phyloP scores from a whole-genome alignment of 2,329 filamentous ascomycete species.

The Phoma sp. region DNA sequence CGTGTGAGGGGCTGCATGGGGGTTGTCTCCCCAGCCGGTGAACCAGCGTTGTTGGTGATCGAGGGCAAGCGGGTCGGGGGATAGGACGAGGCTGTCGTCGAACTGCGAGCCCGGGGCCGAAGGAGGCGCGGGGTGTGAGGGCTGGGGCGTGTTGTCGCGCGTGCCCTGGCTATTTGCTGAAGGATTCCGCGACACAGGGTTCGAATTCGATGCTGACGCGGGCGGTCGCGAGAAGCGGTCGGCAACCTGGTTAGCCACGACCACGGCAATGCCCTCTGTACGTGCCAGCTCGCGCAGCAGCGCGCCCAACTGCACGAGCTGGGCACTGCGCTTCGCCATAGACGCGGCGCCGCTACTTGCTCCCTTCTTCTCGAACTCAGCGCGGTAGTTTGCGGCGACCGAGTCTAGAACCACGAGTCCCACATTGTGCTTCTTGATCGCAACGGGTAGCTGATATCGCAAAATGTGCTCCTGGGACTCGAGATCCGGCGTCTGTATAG shows the following conservation, averaged over 20 bases:
- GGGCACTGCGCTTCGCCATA: constrained; percentile 76
- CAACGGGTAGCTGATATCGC: constrained; percentile 87
- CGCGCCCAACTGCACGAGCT: constrained; percentile 78
- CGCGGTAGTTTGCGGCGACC: constrained; percentile 93
- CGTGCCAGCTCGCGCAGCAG: constrained; percentile 78
- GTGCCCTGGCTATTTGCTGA: constrained; percentile 37
- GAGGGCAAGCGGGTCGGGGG: constrained; percentile 68
- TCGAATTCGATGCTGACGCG: constrained; percentile 25
- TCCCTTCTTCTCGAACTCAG: constrained; percentile 74
- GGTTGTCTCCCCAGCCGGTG: constrained; percentile 85
- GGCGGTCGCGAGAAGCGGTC: constrained; percentile 71
- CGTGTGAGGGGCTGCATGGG: constrained; percentile 30
- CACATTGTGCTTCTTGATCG: constrained; percentile 74
- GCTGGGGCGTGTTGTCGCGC: constrained; percentile 24
- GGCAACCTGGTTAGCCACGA: constrained; percentile 94
- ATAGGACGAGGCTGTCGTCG: constrained; percentile 43
- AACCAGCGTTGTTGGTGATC: constrained; percentile 95
- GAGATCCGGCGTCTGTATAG: constrained; percentile 83
- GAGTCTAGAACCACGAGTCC: constrained; percentile 89
- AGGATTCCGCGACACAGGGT: constrained; percentile 33
- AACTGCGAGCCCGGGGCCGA: constrained; percentile 19
- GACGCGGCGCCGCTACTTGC: constrained; percentile 46
- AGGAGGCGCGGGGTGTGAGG: constrained; percentile 8
- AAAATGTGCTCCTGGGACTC: constrained; percentile 96
- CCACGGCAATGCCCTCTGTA: constrained; percentile 77